phyloP scores from a whole-genome alignment of 2,329 filamentous ascomycete genomes.

The Colletotrichum destructivum region DNA sequence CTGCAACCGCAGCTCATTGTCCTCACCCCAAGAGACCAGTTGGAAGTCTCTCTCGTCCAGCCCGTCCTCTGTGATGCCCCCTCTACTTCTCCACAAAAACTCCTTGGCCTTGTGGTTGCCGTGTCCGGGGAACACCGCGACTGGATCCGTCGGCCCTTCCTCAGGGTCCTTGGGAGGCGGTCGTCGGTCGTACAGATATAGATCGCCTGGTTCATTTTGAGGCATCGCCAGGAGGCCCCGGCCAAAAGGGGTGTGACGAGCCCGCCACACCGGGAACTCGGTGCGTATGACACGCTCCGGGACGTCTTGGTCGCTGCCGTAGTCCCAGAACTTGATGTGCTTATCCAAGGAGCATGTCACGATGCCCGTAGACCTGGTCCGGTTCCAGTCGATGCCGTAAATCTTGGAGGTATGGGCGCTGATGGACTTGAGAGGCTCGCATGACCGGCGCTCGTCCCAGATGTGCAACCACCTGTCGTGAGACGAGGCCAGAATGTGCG shows the following conservation, averaged over 20 bases:
- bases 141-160: slow-evolving; percentile 63
- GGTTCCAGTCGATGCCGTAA: slow-evolving; percentile 95
- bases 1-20: slow-evolving; percentile 86
- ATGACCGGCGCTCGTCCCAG: slow-evolving; percentile 89
- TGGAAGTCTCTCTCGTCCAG: slow-evolving; percentile 91
- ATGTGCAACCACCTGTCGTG: slow-evolving; percentile 91
- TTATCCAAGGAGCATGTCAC: slow-evolving; percentile 93
- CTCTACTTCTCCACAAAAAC: slow-evolving; percentile 89
- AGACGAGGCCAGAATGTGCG: slow-evolving; percentile 90
- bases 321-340: slow-evolving; percentile 96
- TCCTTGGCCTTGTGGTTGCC: slow-evolving; percentile 84
- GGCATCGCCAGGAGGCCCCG: slow-evolving; percentile 91
- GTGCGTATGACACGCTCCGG: slow-evolving; percentile 86
- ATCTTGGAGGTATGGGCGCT: slow-evolving; percentile 93
- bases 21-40: slow-evolving; percentile 92
- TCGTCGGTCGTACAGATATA: slow-evolving; percentile 86
- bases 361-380: slow-evolving; percentile 79
- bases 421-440: slow-evolving; percentile 85
- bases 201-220: slow-evolving; percentile 86
- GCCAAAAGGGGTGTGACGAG: slow-evolving; percentile 92
- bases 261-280: slow-evolving; percentile 90
- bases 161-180: slow-evolving; percentile 60
- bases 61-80: slow-evolving; percentile 75
- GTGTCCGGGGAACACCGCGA: slow-evolving; percentile 73
- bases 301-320: slow-evolving; percentile 71